These are phyloP conservation scores for Magnaporthales sp. DNA, from an alignment of 2,329 filamentous ascomycete genomes.

Conservation along the genomic window DNA sequence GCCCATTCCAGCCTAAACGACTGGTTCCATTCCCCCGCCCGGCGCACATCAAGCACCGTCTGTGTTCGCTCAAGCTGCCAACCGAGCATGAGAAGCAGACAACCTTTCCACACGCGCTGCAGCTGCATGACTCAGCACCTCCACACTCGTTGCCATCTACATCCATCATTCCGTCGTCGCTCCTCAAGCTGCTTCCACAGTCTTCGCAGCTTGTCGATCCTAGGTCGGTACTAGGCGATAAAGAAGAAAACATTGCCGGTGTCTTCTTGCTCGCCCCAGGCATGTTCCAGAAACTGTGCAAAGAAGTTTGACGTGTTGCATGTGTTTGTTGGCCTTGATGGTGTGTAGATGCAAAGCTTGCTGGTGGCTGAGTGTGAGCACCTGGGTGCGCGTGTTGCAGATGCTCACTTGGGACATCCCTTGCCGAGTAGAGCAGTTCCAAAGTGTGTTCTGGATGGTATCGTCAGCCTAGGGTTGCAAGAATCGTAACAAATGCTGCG, in stretches of 20 bases:
- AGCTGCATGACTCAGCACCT: constrained; percentile 23
- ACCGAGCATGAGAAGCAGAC: constrained; percentile 53
- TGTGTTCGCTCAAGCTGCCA: constrained; percentile 45
- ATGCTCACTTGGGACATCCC: constrained; percentile 9
- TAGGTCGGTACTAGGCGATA: constrained; percentile 9
- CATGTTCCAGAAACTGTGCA: constrained; percentile 56
- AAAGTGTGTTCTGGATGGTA: constrained; percentile 42
- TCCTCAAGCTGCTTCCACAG: constrained; percentile 27
- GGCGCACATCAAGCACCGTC: constrained; percentile 44
- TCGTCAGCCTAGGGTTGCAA: background rate
- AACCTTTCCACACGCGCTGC: constrained; percentile 41
- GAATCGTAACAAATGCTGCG: background rate
- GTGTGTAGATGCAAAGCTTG: constrained; percentile 1
- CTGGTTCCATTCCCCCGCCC: constrained; percentile 13
- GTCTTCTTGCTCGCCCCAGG: constrained; percentile 14
- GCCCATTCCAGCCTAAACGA: background rate
- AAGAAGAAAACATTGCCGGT: constrained; percentile 17
- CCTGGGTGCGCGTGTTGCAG: constrained; percentile 10
- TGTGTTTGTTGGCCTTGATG: constrained; percentile 9
- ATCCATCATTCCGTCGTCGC: constrained; percentile 32
- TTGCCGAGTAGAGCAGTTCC: constrained; percentile 44
- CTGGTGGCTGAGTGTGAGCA: constrained; percentile 12
- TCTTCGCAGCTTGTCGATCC: constrained; percentile 40
- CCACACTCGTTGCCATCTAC: constrained; percentile 20
- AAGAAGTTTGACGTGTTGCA: constrained; percentile 34